phyloP scores from a whole-genome alignment of 176 grass and related monocot genomes.

The Canna indica region DNA sequence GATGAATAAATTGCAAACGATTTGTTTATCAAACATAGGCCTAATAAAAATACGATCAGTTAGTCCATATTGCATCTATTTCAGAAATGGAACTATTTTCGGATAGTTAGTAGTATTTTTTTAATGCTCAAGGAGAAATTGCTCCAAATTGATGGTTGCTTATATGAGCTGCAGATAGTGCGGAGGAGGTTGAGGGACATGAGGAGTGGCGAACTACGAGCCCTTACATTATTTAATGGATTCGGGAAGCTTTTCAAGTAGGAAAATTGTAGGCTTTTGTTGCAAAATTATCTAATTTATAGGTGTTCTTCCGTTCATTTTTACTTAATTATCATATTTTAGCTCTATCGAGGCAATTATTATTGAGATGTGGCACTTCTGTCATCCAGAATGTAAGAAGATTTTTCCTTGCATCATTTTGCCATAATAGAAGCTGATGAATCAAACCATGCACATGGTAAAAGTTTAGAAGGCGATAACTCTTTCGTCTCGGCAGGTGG shows the following conservation, averaged over 20 bases:
- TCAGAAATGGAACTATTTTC: no score
- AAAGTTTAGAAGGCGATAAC: neutral
- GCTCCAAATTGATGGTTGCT: no score
- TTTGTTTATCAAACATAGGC: no score
- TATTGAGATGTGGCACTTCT: no score
- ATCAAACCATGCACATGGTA: neutral
- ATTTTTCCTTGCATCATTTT: neutral
- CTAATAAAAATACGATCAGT: no score
- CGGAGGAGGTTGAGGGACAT: constrained; percentile 85
- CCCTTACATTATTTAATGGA: constrained; percentile 77
- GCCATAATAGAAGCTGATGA: neutral
- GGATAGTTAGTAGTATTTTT: no score
- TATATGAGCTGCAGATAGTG: constrained; percentile 42
- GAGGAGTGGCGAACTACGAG: constrained; percentile 77
- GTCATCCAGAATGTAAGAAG: neutral
- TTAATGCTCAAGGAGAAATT: no score
- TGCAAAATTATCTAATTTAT: neutral
- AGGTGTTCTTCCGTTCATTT: neutral
- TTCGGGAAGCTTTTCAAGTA: constrained; percentile 76
- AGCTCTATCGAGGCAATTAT: neutral
- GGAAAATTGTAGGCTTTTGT: neutral
- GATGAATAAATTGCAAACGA: neutral
- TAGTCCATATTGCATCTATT: no score
- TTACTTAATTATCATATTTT: neutral
- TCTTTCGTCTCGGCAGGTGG: neutral